These are phyloP conservation scores for Phialophora verrucosa DNA, from an alignment of 2,329 filamentous ascomycete genomes.

Conservation along the genomic window DNA sequence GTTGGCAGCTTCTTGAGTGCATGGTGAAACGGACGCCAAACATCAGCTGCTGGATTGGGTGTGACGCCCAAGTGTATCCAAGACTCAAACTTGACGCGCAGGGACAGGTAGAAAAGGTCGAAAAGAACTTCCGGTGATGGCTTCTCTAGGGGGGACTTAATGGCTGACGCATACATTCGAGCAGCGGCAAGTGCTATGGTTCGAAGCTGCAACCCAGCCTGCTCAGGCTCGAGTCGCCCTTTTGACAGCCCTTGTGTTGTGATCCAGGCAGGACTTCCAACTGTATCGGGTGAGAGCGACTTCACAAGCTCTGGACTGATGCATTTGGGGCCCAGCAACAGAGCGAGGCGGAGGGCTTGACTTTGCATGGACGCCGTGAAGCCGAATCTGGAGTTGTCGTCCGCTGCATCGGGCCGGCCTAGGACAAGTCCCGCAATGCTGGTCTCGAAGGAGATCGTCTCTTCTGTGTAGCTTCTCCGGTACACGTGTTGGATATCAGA, in stretches of 20 bases:
- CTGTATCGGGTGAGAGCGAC: constrained; percentile 26
- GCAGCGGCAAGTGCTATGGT: constrained; percentile 49
- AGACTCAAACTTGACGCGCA: constrained; percentile 50
- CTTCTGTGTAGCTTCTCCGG: constrained; percentile 24
- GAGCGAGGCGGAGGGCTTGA: constrained; percentile 35
- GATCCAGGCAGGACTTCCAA: constrained; percentile 44
- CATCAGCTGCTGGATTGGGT: constrained; percentile 50
- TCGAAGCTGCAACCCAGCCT: constrained; percentile 53
- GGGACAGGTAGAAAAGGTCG: constrained; percentile 47
- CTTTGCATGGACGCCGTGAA: constrained; percentile 37
- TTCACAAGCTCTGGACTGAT: constrained; percentile 27
- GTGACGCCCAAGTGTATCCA: constrained; percentile 52
- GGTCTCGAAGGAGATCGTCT: constrained; percentile 7
- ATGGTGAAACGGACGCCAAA: constrained; percentile 51
- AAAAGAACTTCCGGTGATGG: constrained; percentile 7
- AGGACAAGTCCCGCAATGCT: constrained; percentile 23
- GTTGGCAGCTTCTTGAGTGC: constrained; percentile 43
- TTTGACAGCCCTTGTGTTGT: constrained; percentile 48
- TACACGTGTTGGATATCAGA: constrained; percentile 31
- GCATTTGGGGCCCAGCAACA: constrained; percentile 29
- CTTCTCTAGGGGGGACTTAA: constrained; percentile 11
- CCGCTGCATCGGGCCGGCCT: constrained; percentile 26
- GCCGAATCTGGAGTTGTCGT: constrained; percentile 26
- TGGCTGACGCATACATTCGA: constrained; percentile 30
- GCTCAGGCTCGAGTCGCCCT: constrained; percentile 46